phyloP scores from a whole-genome alignment of 176 grass and related monocot genomes.

The Poa pratensis region DNA sequence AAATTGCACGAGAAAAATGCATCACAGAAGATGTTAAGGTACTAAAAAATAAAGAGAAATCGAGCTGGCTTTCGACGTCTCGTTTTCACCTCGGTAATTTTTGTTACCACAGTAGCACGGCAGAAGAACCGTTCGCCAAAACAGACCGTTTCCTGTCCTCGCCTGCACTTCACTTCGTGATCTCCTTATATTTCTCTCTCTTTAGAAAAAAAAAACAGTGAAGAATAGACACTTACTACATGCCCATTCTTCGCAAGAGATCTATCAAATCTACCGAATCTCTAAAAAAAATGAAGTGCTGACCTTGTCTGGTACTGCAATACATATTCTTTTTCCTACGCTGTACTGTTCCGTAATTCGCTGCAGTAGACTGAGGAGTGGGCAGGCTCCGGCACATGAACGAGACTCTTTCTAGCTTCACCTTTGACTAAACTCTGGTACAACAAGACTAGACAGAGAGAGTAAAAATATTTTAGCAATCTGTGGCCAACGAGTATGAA shows the following conservation, averaged over 20 bases:
- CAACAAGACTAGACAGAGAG: neutral
- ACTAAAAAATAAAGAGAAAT: too few relatives aligned
- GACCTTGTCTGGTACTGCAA: constrained; percentile 24
- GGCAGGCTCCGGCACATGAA: constrained; percentile 39
- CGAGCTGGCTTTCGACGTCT: neutral
- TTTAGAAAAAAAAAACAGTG: neutral
- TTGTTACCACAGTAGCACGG: constrained; percentile 15
- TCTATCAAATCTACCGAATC: constrained; percentile 47
- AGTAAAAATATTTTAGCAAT: constrained; percentile 9
- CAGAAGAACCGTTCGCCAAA: constrained; percentile 22
- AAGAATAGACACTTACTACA: constrained; percentile 10
- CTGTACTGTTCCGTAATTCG: constrained; percentile 42
- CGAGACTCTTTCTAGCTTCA: constrained; percentile 26
- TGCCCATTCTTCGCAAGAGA: constrained; percentile 42
- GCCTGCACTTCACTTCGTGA: constrained; percentile 41
- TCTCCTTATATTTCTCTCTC: constrained; percentile 22
- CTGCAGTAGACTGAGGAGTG: constrained; percentile 32
- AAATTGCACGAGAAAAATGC: too few relatives aligned
- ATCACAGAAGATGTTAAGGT: too few relatives aligned
- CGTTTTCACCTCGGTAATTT: constrained; percentile 22
- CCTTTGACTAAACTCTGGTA: constrained; percentile 29
- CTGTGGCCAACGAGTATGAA: constrained; percentile 28
- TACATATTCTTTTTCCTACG: constrained; percentile 11
- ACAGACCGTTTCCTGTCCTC: constrained; percentile 7
- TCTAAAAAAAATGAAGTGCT: constrained; percentile 33